Evolutionary conservation across 1,139 yeast genomes (phyloP), one percentile per base, ranked within the genome.

Genomic region (Saccharomyces hybrid): DNA sequence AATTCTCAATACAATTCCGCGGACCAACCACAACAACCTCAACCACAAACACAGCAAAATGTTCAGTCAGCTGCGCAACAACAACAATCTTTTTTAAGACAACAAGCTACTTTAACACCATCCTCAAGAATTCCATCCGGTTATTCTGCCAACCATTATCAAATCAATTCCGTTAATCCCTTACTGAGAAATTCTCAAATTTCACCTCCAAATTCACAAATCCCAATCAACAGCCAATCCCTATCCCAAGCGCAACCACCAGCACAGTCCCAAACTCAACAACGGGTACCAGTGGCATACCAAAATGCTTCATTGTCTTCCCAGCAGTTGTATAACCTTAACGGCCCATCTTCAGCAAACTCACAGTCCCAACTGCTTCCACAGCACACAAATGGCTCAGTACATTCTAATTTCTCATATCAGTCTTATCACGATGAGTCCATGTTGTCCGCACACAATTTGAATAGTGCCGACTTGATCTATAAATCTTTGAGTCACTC

Each of bases 91-190:
- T 59, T 60, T 32, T 53, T 67, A 46, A 65, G 69, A 58, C 68
- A 61, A 50, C 68, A 63, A 46, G 59, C 63, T 32, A 54, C 64
- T 23, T 53, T 65, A n/a, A 65, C 70, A 2, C 65, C 69, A 32
- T 65, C 70, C 26, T 60, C 70, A 23, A 62, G 72, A 54, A 67
- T 68, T 32, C 72, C 72, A 16, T 67, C 72, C 2, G 72, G 72
- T 47, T 68, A 67, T 53, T 56, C 64, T 13, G 61, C 69, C 5
- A 64, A 62, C 38, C 62, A 62, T 38, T 60, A 67, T 19, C 65
- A 63, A 42, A 52, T 65, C 49, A 67, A 60, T 49, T 53, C 57
- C 34, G 55, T 60, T 16, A 69, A 70, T 48, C 70, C 72, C 5
- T 54, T 69, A 53, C 51, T 69, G 52, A 65, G 73, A 58, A 67